A percentile compares a stretch with the other conserved stretches of the same genome.
These are phyloP conservation scores for Eragrostis curvula DNA, from an alignment of 176 grass and related monocot species.

Conservation along the genomic window DNA sequence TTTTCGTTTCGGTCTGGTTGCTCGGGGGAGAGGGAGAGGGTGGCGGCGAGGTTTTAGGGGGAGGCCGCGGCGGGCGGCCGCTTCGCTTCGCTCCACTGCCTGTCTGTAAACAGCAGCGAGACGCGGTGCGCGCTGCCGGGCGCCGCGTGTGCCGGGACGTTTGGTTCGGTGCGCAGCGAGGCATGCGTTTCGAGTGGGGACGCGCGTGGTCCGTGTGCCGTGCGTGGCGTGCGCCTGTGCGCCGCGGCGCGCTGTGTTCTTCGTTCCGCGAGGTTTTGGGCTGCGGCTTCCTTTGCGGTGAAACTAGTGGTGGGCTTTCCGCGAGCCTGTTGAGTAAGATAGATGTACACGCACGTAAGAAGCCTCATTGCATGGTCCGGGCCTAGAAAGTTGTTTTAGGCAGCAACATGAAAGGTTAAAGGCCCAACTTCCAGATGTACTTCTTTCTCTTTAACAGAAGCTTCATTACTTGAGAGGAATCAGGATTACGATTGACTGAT, in stretches of 20 bases:
- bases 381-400: too few species aligned
- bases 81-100: not conserved
- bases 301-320: not conserved
- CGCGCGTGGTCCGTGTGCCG: not conserved
- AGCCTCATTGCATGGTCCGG: too few species aligned
- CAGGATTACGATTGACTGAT: too few species aligned
- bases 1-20: not conserved
- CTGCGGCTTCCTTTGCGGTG: not conserved
- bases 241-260: not conserved
- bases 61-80: not conserved
- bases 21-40: not conserved
- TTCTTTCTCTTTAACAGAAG: too few species aligned
- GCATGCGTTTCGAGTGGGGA: not conserved
- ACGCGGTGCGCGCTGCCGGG: not conserved
- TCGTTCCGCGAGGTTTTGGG: not conserved
- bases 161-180: conserved; percentile 24
- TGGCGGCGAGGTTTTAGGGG: conserved; percentile 22
- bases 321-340: not conserved
- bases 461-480: too few species aligned
- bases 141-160: conserved; percentile 25
- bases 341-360: too few species aligned
- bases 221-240: not conserved
- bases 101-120: not conserved
- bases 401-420: too few species aligned
- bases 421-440: too few species aligned